Percentiles rank a stretch among this genome's conserved stretches.
Conservation (phyloP, 345 rosid genomes). For the Aquilaria sinensis region DNA sequence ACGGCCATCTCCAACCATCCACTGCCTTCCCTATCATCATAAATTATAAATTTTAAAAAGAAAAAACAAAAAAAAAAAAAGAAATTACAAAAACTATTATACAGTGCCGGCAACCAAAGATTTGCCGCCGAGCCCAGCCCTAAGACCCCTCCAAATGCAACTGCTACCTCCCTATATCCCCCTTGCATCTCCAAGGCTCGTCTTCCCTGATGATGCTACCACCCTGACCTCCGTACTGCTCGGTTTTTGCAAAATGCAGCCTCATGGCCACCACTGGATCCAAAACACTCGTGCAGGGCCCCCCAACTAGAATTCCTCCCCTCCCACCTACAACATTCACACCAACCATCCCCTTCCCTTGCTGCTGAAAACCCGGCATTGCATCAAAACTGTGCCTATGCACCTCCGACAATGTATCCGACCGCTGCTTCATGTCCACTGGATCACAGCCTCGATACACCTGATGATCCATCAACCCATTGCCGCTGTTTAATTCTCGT, state of each 20-base stretch:
- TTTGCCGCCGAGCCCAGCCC: slow-evolving; percentile 13
- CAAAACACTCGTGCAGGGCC: slow-evolving; percentile 35
- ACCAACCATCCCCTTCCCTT: slow-evolving; percentile 37
- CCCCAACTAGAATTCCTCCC: slow-evolving; percentile 31
- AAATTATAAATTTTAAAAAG: slow-evolving; percentile 15
- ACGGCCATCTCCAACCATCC: slow-evolving; percentile 22
- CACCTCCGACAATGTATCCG: slow-evolving; percentile 31
- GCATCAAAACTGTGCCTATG: slow-evolving; percentile 44
- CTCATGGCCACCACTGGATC: slow-evolving; percentile 66
- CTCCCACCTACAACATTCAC: slow-evolving; percentile 43
- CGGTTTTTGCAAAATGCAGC: slow-evolving; percentile 46
- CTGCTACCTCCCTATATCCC: slow-evolving; percentile 56
- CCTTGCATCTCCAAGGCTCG: slow-evolving; percentile 53
- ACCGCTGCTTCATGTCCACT: slow-evolving; percentile 43
- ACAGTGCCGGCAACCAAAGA: slow-evolving; percentile 32
- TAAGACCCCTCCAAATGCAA: slow-evolving; percentile 19
- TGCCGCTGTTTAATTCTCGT: slow-evolving; percentile 30
- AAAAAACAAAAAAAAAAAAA: too few relatives aligned
- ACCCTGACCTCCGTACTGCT: slow-evolving; percentile 33
- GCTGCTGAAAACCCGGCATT: slow-evolving; percentile 39
- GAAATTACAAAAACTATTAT: slow-evolving; percentile 37
- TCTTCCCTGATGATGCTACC: slow-evolving; percentile 45
- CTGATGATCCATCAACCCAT: slow-evolving; percentile 40
- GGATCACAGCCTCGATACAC: slow-evolving; percentile 29
- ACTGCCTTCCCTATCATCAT: slow-evolving; percentile 28